phyloP scores from a whole-genome alignment of 2,329 filamentous ascomycete species.

The Aspergillus thermomutatus region DNA sequence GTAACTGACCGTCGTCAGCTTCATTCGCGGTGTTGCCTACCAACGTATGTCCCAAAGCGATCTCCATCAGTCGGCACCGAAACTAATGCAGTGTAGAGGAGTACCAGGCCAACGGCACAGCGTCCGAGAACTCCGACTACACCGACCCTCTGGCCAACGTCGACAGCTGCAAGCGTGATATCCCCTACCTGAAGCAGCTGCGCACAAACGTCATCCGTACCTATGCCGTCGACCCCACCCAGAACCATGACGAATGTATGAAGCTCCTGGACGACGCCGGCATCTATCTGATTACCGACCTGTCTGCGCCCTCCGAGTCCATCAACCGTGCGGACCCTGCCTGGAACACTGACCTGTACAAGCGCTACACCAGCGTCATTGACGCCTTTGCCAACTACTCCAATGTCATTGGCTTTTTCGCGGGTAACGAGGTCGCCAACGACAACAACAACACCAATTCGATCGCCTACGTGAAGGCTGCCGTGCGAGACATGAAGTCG shows the following conservation, averaged over 20 bases:
- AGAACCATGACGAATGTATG: constrained; percentile 84
- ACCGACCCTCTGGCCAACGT: constrained; percentile 77
- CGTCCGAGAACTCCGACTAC: constrained; percentile 52
- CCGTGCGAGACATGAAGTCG: constrained; percentile 90
- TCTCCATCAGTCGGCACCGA: background rate
- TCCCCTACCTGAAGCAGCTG: constrained; percentile 74
- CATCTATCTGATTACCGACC: constrained; percentile 93
- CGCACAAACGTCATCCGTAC: constrained; percentile 92
- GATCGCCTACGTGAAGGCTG: constrained; percentile 94
- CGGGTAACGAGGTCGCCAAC: constrained; percentile 96
- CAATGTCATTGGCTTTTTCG: constrained; percentile 97
- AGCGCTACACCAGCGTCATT: constrained; percentile 78
- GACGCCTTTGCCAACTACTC: constrained; percentile 77
- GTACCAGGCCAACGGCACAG: constrained; percentile 48
- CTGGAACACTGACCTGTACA: constrained; percentile 77
- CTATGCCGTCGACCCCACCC: constrained; percentile 81
- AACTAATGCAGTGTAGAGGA: constrained; percentile 22
- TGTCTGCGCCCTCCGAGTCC: constrained; percentile 75
- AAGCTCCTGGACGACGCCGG: constrained; percentile 72
- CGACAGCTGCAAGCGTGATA: constrained; percentile 73
- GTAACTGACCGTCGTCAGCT: constrained; percentile 44
- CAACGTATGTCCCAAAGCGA: constrained; percentile 54
- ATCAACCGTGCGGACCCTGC: constrained; percentile 77
- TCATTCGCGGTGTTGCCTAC: constrained; percentile 92
- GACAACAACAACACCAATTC: constrained; percentile 81